These are phyloP conservation scores for Megacollybia marginata DNA, from an alignment of 768 basidiomycete genomes.

Conservation along the genomic window DNA sequence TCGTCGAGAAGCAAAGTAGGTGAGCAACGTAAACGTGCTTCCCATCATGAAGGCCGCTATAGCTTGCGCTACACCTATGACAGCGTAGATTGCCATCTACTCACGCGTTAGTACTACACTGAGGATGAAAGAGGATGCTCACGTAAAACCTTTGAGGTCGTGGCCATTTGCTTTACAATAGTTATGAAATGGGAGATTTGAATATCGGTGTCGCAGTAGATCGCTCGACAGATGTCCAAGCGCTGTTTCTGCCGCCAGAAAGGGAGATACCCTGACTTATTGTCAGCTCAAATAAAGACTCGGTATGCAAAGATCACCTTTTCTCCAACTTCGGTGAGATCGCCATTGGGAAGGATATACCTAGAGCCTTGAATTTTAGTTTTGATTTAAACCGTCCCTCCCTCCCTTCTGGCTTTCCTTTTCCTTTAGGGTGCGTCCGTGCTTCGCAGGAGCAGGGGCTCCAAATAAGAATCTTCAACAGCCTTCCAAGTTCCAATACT, in stretches of 20 bases:
- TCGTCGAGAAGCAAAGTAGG: constrained; percentile 69
- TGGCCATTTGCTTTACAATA: no score
- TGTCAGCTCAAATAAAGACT: not conserved
- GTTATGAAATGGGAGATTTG: constrained; percentile 47
- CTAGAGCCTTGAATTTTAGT: no score
- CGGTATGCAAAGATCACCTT: constrained; percentile 25
- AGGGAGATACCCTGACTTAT: constrained; percentile 66
- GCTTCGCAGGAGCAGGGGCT: no score
- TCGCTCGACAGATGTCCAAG: constrained; percentile 78
- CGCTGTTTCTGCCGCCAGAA: constrained; percentile 79
- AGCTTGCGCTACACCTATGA: constrained; percentile 65
- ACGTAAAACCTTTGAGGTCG: no score
- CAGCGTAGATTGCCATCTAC: constrained; percentile 80
- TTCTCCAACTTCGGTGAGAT: constrained; percentile 81
- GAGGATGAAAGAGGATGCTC: not conserved
- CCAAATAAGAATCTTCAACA: constrained; percentile 68
- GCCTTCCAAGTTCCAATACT: constrained; percentile 75
- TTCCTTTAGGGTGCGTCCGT: no score
- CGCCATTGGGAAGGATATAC: constrained; percentile 69
- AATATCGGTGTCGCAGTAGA: constrained; percentile 82
- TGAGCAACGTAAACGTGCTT: constrained; percentile 52
- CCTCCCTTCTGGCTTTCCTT: no score
- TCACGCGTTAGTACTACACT: not conserved
- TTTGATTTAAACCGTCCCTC: no score
- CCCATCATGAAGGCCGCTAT: constrained; percentile 65